Base-by-base conservation (phyloP, 495 filamentous ascomycete species). In the Physcia stellaris region DNA sequence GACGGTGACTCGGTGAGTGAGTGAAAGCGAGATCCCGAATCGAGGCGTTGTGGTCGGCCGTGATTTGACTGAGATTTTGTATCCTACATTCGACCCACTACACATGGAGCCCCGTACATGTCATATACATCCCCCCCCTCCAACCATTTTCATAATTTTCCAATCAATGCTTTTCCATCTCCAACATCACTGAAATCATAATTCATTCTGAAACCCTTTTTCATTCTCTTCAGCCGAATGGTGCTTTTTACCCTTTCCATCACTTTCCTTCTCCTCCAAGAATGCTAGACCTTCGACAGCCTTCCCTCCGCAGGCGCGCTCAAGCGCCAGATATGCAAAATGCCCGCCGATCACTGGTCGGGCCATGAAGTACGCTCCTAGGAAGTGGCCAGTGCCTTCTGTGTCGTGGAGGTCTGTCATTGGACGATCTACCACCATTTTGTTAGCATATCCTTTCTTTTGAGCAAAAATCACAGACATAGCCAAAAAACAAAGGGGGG, bases 321-420 rank as follows among this genome's bases (percentile, higher is more conserved):
- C 73, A 33, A 92, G 59, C 7, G 84, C 81, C 45, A 94, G 58
- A 41, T 87, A 80, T 6, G 85, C 79, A 65, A 93, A 94, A 55
- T 86, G 81, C 2, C 82, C 87, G 7, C 87, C 87, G 21, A 86
- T 73, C 2, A 94, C 87, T 9, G 87, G 87, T 16, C 86, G 60
- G 2, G 83, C 85, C 58, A 77, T 77, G 64, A 94, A 94, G 32
- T 65, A 63, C 39, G 77, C 66, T 0, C 76, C 76, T 7, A 75
- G 76, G 48, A 73, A 86, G 2, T 69, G 74, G 3, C 79, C 80
- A 17, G 66, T 58, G 4, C 70, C 72, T 47, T 86, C 79, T 0
- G 83, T 88, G 19, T 87, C 71, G 55, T 92, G 86, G 27, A 92
- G 65, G 52, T 95, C 87, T 1, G 84, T 86, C 22, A 93, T 69